Conservation (phyloP, 139 green algal genomes). For the Micractinium sp. region DNA sequence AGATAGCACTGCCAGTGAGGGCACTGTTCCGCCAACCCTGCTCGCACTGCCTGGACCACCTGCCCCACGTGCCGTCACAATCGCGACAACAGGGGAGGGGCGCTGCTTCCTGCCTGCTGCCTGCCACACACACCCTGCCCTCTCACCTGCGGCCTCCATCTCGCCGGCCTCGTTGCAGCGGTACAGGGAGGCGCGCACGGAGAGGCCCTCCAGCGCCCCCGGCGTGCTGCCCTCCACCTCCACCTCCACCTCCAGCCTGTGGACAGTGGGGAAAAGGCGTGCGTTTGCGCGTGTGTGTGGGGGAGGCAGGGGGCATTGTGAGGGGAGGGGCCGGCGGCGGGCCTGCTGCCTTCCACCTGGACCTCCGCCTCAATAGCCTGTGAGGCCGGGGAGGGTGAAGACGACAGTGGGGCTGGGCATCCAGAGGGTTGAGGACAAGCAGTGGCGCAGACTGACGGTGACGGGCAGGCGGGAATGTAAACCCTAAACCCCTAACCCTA, state of each 20-base stretch:
- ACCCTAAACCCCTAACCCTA: no score
- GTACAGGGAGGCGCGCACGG: slow-evolving; percentile 35
- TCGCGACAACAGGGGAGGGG: no score
- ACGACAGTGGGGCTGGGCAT: not conserved
- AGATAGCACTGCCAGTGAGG: no score
- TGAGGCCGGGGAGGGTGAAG: not conserved
- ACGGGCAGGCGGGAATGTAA: no score
- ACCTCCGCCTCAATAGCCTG: slow-evolving; percentile 10
- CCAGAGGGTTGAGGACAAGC: no score
- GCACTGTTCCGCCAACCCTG: no score
- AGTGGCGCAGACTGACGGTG: no score
- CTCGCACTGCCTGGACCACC: no score
- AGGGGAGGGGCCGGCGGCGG: no score
- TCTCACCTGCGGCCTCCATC: not conserved
- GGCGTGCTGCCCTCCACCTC: not conserved
- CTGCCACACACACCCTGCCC: not conserved
- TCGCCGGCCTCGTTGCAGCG: not conserved
- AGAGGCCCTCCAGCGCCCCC: not conserved
- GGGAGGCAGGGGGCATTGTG: not conserved
- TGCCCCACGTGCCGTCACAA: no score
- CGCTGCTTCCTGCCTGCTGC: not conserved
- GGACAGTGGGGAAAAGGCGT: not conserved
- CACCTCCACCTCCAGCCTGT: slow-evolving; percentile 49
- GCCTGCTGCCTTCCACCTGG: not conserved
- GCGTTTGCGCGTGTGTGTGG: no score